phyloP scores from a whole-genome alignment of 2,329 filamentous ascomycete species.

The Alternaria burnsii region DNA sequence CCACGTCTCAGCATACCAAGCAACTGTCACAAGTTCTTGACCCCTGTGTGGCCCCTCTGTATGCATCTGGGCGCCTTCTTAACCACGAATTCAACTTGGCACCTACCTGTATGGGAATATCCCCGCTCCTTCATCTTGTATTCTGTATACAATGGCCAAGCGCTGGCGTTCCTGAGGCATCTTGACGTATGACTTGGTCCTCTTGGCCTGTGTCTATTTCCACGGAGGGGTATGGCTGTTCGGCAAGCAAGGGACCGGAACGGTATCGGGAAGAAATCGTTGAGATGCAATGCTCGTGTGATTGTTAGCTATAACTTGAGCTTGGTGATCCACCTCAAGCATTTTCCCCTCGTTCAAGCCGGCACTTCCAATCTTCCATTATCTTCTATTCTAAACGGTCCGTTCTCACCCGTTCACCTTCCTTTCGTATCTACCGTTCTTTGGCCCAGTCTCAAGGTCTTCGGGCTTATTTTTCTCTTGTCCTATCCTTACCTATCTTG shows the following conservation, averaged over 20 bases:
- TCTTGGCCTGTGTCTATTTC: conserved; percentile 31
- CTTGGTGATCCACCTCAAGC: conserved; percentile 14
- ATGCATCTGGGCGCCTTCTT: conserved; percentile 20
- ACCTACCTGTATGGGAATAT: conserved; percentile 11
- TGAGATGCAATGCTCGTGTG: conserved; percentile 1
- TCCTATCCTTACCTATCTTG: conserved; percentile 14
- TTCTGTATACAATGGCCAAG: conserved; percentile 19
- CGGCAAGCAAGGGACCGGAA: background rate
- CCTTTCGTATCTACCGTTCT: conserved; percentile 4
- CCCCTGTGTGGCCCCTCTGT: conserved; percentile 17
- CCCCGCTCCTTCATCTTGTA: conserved; percentile 16
- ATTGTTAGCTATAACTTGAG: conserved; percentile 20
- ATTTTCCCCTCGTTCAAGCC: background rate
- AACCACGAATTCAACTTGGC: conserved; percentile 15
- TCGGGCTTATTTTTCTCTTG: conserved; percentile 10
- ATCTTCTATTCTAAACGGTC: conserved; percentile 4
- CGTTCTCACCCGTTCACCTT: background rate
- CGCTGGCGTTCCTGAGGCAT: conserved; percentile 18
- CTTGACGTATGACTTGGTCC: conserved; percentile 39
- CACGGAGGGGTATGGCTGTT: conserved; percentile 7
- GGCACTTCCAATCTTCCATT: conserved; percentile 8
- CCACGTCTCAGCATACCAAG: conserved; percentile 23
- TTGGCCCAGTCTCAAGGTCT: conserved; percentile 22
- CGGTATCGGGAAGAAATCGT: background rate
- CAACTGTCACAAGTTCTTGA: conserved; percentile 35